phyloP scores from a whole-genome alignment of 2,329 filamentous ascomycete genomes.

The Pestalotiopsis sp. region DNA sequence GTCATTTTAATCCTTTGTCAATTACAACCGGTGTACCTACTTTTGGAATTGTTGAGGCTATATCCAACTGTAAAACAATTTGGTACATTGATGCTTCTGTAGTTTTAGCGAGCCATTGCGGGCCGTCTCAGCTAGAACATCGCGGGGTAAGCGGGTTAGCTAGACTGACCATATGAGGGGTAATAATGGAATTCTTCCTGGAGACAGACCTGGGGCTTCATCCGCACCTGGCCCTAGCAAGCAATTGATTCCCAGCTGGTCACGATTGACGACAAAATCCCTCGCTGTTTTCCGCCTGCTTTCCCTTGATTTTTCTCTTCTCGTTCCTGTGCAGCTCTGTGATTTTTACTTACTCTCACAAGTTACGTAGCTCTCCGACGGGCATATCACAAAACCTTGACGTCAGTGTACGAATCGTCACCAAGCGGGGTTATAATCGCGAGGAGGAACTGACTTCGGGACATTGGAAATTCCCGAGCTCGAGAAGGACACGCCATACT shows the following conservation, averaged over 20 bases:
- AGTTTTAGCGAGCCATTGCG: background rate
- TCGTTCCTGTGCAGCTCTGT: background rate
- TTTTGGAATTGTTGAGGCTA: too few relatives aligned
- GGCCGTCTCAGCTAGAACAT: background rate
- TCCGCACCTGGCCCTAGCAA: background rate
- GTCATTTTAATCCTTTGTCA: too few relatives aligned
- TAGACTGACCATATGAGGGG: background rate
- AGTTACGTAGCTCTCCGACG: background rate
- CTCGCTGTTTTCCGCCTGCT: background rate
- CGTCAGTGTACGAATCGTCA: background rate
- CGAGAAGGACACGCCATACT: background rate
- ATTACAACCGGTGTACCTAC: too few relatives aligned
- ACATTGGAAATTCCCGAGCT: background rate
- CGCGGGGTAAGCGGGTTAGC: background rate
- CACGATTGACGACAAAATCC: background rate
- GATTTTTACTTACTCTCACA: background rate
- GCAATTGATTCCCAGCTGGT: background rate
- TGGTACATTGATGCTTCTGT: too few relatives aligned
- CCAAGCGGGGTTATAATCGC: background rate
- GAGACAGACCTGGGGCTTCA: background rate
- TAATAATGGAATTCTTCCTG: background rate
- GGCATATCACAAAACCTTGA: background rate
- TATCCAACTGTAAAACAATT: too few relatives aligned
- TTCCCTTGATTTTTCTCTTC: background rate
- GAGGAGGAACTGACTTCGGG: background rate